phyloP scores from a whole-genome alignment of 306 rosid genomes.

The Cyamopsis tetragonoloba region DNA sequence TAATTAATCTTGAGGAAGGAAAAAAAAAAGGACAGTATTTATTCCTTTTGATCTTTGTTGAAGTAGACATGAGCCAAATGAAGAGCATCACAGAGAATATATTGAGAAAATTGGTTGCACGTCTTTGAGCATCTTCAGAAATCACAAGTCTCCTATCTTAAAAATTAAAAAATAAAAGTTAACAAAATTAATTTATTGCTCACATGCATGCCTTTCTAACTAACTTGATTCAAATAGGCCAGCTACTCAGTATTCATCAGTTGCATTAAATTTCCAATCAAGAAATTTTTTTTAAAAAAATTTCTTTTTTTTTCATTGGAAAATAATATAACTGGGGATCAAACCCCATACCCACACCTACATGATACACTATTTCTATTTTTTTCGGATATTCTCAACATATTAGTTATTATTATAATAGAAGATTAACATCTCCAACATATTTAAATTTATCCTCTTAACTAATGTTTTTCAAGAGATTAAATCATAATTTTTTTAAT shows the following conservation, averaged over 20 bases:
- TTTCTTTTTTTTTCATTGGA: too few species aligned
- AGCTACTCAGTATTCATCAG: conserved; percentile 18
- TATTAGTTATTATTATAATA: too few species aligned
- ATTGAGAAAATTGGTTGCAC: conserved; percentile 55
- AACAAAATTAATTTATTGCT: conserved; percentile 24
- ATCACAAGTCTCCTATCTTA: neutral
- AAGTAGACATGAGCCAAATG: conserved; percentile 27
- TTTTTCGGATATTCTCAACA: too few species aligned
- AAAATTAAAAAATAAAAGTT: conserved; percentile 1
- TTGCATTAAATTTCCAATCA: conserved; percentile 33
- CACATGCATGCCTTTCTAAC: conserved; percentile 24
- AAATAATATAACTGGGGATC: too few species aligned
- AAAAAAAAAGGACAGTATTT: neutral
- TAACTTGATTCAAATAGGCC: conserved; percentile 32
- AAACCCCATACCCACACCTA: too few species aligned
- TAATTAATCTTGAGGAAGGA: neutral
- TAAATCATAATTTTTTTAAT: too few species aligned
- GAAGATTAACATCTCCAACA: too few species aligned
- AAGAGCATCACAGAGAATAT: conserved; percentile 7
- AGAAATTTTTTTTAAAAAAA: too few species aligned
- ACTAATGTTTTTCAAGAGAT: too few species aligned
- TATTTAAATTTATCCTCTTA: too few species aligned
- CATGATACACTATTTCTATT: too few species aligned
- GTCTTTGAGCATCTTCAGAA: conserved; percentile 38
- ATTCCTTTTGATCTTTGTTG: conserved; percentile 15